Percentiles rank a stretch among this genome's conserved stretches.
These are phyloP conservation scores for Penicillium dipodomyicola DNA, from an alignment of 495 filamentous ascomycete species.

Conservation along the genomic window DNA sequence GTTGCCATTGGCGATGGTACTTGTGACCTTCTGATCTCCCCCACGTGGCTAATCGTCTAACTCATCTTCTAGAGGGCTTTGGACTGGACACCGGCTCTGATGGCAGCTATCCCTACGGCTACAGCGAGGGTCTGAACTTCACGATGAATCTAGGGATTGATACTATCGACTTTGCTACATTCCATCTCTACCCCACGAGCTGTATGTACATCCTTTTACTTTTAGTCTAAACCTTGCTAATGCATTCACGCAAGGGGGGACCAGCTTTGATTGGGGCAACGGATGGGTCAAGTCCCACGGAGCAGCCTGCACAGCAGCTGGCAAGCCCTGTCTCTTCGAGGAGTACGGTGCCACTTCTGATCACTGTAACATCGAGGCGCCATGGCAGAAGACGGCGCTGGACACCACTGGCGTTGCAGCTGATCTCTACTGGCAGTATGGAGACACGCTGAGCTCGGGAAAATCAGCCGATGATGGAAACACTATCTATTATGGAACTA, in stretches of 20 bases:
- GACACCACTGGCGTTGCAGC: slow-evolving; percentile 49
- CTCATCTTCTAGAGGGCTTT: slow-evolving; percentile 34
- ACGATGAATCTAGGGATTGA: slow-evolving; percentile 54
- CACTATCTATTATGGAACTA: slow-evolving; percentile 57
- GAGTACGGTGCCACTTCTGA: slow-evolving; percentile 58
- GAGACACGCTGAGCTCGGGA: slow-evolving; percentile 53
- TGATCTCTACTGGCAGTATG: slow-evolving; percentile 68
- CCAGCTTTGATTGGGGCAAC: slow-evolving; percentile 44
- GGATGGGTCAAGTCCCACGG: slow-evolving; percentile 63
- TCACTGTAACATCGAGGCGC: slow-evolving; percentile 45
- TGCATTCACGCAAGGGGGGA: slow-evolving; percentile 36
- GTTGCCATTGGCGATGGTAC: slow-evolving; percentile 62
- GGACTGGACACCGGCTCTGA: slow-evolving; percentile 41
- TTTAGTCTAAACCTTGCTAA: slow-evolving; percentile 24
- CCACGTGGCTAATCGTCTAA: not conserved
- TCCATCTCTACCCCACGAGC: slow-evolving; percentile 63
- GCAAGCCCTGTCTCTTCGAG: slow-evolving; percentile 67
- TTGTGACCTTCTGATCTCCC: not conserved
- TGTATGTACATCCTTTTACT: slow-evolving; percentile 43
- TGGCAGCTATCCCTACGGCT: slow-evolving; percentile 58
- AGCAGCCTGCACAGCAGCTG: slow-evolving; percentile 49
- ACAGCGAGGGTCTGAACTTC: slow-evolving; percentile 63
- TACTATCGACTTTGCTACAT: slow-evolving; percentile 64
- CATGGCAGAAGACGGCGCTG: slow-evolving; percentile 59
- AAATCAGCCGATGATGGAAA: slow-evolving; percentile 60